Evolutionary conservation across 2,329 filamentous ascomycete genomes (phyloP), one percentile per base, ranked within the genome.

Genomic region (Rhynchosporium graminicola): DNA sequence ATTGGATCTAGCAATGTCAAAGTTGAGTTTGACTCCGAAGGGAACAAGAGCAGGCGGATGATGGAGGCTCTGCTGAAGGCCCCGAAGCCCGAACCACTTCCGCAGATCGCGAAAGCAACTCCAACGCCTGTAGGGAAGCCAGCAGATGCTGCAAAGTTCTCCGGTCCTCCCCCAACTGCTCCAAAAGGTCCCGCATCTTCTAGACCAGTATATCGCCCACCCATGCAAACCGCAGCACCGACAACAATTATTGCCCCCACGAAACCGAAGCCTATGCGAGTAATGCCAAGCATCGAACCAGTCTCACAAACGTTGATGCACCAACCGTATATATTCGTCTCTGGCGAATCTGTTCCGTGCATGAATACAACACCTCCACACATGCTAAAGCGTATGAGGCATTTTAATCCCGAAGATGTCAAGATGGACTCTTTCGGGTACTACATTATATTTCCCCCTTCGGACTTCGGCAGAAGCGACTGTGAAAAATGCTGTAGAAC

Each of bases 11-110:
- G 88, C 65, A 81, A 85, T 10, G 87, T 99, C 62, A 88, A 86
- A 68, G 92, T 98, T 5, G 89, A 96, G 72, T 88, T 92, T 68
- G 95, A 99, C 77, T 88, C 92, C 1, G 92, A 97, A 74, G 93
- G 95, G 4, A 85, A 87, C 63, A 89, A 90, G 73, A 96, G 92
- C 72, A 84, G 87, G 60, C 87, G 87, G 60, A 86, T 96, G 80
- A 83, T 97, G 46, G 87, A 93, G 64, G 85, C 85, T 61, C 84
- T 87, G 36, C 81, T 97, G 62, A 88, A 86, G 70, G 85, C 84
- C 65, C 84, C 87, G 63, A 85, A 86, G 72, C 58, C 65, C 31
- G 60, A 56, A 12, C 45, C 65, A 26, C 45, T 63, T 31, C 45
- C 36, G 48, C 65, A 61, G 56, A 63, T 47, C 31, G 42, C 74